A percentile compares a stretch with the other conserved stretches of the same genome.
phyloP scores from a whole-genome alignment of 371 early-diverging fungal species.

The Globomyces sp. region DNA sequence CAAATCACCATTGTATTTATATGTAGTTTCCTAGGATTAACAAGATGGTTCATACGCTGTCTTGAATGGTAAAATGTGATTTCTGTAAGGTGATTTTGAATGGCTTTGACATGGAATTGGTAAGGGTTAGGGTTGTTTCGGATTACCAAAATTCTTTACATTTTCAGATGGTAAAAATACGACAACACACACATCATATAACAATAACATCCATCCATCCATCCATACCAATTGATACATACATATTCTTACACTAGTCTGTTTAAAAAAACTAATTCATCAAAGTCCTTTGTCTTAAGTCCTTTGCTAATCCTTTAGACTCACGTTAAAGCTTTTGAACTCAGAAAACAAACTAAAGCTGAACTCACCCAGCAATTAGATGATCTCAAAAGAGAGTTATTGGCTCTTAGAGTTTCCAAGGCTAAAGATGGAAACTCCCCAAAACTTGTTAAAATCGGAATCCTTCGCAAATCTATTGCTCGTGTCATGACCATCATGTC shows the following conservation, averaged over 20 bases:
- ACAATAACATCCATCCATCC: too few species aligned
- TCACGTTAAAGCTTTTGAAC: slow-evolving; percentile 80
- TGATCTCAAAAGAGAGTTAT: slow-evolving; percentile 90
- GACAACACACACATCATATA: not conserved
- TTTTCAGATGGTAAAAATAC: slow-evolving; percentile 2
- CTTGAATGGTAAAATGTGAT: slow-evolving; percentile 32
- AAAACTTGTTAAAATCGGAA: slow-evolving; percentile 83
- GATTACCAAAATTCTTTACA: not conserved
- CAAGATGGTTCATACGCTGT: slow-evolving; percentile 14
- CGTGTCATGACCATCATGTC: slow-evolving; percentile 90
- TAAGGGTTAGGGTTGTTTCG: not conserved
- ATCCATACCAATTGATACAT: too few species aligned
- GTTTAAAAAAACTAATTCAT: not conserved
- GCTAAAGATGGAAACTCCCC: slow-evolving; percentile 70
- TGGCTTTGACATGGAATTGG: not conserved
- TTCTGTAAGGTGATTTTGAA: not conserved
- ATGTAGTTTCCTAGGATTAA: slow-evolving; percentile 27
- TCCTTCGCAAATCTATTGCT: slow-evolving; percentile 82
- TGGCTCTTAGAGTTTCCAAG: slow-evolving; percentile 88
- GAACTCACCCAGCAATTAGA: slow-evolving; percentile 87
- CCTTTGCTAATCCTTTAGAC: not conserved
- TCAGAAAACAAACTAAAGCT: slow-evolving; percentile 87
- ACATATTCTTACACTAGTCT: too few species aligned
- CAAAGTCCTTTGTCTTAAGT: not conserved
- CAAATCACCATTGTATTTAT: slow-evolving; percentile 35